Evolutionary conservation across 768 basidiomycete genomes (phyloP).

Genomic region (Psilocybe sp.): DNA sequence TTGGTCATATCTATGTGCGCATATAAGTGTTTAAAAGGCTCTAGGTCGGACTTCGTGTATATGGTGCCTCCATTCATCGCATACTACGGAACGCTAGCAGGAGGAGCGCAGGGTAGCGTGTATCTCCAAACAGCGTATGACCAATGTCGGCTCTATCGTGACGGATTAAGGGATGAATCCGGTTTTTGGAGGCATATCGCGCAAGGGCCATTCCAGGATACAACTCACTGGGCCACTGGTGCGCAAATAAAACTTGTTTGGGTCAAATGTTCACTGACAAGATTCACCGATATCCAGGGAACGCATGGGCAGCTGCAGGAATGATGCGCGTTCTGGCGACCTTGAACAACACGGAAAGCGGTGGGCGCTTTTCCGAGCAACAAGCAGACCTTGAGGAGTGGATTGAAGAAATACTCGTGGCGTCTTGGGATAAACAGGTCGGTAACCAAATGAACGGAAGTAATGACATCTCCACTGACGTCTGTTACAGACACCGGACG

Average conservation of each 20-base stretch:
- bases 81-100: conserved; percentile 54
- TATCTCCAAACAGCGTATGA: conserved; percentile 51
- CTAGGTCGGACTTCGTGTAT: conserved; percentile 57
- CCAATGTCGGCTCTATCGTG: conserved; percentile 55
- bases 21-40: background rate
- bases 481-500: conserved; percentile 33
- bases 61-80: conserved; percentile 69
- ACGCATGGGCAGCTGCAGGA: conserved; percentile 68
- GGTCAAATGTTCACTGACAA: background rate
- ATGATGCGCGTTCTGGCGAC: conserved; percentile 59
- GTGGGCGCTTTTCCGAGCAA: conserved; percentile 33
- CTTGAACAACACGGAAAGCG: conserved; percentile 42
- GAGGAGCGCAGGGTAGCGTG: conserved; percentile 27
- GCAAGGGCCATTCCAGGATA: conserved; percentile 43
- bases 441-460: background rate
- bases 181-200: conserved; percentile 58
- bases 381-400: conserved; percentile 45
- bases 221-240: conserved; percentile 60
- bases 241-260: conserved; percentile 2
- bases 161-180: conserved; percentile 43
- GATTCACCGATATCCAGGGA: conserved; percentile 31
- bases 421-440: conserved; percentile 45
- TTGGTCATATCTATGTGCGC: background rate
- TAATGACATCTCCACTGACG: background rate
- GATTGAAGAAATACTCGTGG: conserved; percentile 50